These are phyloP conservation scores for Aspergillus niger DNA, from an alignment of 2,329 filamentous ascomycete species.

Conservation along the genomic window DNA sequence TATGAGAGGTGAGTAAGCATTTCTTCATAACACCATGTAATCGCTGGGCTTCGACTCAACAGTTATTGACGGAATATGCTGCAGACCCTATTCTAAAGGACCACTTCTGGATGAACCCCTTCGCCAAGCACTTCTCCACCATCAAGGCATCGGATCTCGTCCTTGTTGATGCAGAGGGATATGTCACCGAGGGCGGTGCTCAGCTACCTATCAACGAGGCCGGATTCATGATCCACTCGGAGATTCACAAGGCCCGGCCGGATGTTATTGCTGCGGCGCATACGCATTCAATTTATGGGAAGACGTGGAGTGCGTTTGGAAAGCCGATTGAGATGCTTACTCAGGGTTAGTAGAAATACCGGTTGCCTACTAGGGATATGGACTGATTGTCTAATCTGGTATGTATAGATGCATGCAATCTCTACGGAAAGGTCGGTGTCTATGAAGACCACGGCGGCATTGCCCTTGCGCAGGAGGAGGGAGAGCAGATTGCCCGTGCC, in stretches of 20 bases:
- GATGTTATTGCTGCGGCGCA: conserved; percentile 62
- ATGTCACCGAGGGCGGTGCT: conserved; percentile 44
- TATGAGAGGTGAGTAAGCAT: conserved; percentile 34
- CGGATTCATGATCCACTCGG: conserved; percentile 63
- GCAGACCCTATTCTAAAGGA: conserved; percentile 40
- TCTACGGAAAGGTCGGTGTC: conserved; percentile 40
- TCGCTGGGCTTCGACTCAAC: not conserved
- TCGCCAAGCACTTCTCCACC: conserved; percentile 43
- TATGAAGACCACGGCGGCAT: conserved; percentile 46
- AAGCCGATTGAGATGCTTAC: conserved; percentile 61
- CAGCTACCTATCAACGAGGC: conserved; percentile 45
- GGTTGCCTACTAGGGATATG: not conserved
- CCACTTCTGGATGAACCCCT: conserved; percentile 46
- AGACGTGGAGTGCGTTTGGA: conserved; percentile 64
- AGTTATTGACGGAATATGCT: not conserved
- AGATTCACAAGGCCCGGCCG: conserved; percentile 60
- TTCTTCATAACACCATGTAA: not conserved
- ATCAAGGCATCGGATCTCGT: conserved; percentile 47
- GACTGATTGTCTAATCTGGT: not conserved
- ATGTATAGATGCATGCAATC: conserved; percentile 40
- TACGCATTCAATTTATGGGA: conserved; percentile 60
- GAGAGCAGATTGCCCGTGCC: conserved; percentile 39
- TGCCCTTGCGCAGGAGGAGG: conserved; percentile 45
- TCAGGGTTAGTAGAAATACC: conserved; percentile 50
- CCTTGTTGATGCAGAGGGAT: conserved; percentile 43